Percentiles rank a stretch among this genome's conserved stretches.
Conservation (phyloP, 805 yeast species). For the Saturnispora quitensis region DNA sequence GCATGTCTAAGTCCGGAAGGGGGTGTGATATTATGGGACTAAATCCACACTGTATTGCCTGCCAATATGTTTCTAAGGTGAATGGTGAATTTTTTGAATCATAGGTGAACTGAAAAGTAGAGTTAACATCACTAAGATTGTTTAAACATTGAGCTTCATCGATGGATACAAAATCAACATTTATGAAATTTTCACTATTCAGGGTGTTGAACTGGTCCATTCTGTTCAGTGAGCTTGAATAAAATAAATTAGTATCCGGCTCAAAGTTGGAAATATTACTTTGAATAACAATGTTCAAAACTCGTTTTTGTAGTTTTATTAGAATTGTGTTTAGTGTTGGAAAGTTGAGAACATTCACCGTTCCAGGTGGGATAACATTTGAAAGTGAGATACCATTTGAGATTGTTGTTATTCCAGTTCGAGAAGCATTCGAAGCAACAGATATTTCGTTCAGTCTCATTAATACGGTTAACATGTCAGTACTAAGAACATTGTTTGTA, state of each 20-base stretch:
- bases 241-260: constrained; percentile 5
- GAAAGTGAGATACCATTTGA: background rate
- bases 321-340: constrained; percentile 23
- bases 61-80: constrained; percentile 28
- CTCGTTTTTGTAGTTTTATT: constrained; percentile 27
- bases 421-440: background rate
- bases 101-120: constrained; percentile 20
- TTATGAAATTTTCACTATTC: background rate
- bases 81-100: constrained; percentile 34
- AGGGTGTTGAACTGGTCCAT: background rate
- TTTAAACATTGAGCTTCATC: background rate
- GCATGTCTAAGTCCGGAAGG: constrained; percentile 19
- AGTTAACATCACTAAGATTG: background rate
- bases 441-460: constrained; percentile 28
- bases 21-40: constrained; percentile 52
- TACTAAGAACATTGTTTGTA: constrained; percentile 40
- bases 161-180: background rate
- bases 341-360: background rate
- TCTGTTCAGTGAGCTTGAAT: background rate
- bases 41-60: constrained; percentile 46
- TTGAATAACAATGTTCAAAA: constrained; percentile 30
- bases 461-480: constrained; percentile 34
- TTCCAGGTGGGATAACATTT: constrained; percentile 5
- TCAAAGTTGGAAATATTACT: constrained; percentile 14
- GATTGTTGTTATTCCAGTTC: constrained; percentile 11